These are phyloP conservation scores for Strobilomyces echinocephalus DNA, from an alignment of 768 basidiomycete species.

Conservation along the genomic window DNA sequence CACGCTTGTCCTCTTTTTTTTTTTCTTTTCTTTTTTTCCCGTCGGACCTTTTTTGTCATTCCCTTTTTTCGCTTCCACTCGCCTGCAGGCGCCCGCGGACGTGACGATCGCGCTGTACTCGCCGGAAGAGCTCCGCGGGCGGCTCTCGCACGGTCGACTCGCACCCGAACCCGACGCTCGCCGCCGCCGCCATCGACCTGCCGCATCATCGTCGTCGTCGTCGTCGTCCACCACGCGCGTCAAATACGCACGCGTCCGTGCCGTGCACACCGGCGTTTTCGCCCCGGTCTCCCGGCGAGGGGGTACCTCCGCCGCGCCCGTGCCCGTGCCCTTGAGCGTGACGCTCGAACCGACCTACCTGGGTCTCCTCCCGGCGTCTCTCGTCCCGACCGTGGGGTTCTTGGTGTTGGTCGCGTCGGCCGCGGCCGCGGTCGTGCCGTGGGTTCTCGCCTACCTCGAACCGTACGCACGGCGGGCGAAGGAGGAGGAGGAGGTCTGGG, in stretches of 20 bases:
- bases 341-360: constrained; percentile 53
- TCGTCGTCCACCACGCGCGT: constrained; percentile 32
- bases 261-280: constrained; percentile 49
- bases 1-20: no score
- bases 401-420: constrained; percentile 27
- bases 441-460: constrained; percentile 19
- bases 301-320: not conserved
- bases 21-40: no score
- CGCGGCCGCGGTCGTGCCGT: constrained; percentile 19
- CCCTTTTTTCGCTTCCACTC: not conserved
- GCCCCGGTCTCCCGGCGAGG: constrained; percentile 28
- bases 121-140: constrained; percentile 28
- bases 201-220: constrained; percentile 6
- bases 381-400: constrained; percentile 34
- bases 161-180: no score
- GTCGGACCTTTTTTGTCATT: no score
- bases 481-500: constrained; percentile 13
- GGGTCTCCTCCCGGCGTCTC: constrained; percentile 54
- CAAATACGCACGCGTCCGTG: constrained; percentile 55
- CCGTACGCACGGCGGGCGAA: constrained; percentile 22
- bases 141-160: not conserved
- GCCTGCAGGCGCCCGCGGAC: constrained; percentile 39
- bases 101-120: constrained; percentile 39
- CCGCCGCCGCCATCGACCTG: not conserved
- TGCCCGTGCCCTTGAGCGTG: constrained; percentile 35